Evolutionary conservation across 345 rosid species (phyloP).

Genomic region (Salix arbutifolia): DNA sequence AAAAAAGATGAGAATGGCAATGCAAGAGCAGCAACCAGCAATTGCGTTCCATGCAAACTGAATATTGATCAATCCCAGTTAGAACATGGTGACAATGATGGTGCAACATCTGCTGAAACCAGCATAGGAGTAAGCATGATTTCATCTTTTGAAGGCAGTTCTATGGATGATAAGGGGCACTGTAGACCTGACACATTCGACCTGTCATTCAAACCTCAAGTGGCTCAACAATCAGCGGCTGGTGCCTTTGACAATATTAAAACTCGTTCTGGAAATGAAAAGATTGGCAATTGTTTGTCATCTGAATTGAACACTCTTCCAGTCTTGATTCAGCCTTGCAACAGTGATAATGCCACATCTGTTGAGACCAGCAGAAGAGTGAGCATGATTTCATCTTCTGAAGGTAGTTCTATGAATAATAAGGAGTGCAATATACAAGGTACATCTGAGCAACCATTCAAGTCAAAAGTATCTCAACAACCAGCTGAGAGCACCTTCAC

Average conservation of each 20-base stretch:
- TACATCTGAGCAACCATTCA: slow-evolving; percentile 2
- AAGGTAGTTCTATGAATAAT: neutral
- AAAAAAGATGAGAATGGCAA: too few species aligned
- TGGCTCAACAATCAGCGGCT: neutral
- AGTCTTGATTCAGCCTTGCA: neutral
- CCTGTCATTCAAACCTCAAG: neutral
- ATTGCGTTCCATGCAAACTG: neutral
- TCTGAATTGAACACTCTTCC: neutral
- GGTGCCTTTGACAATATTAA: neutral
- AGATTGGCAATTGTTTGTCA: neutral
- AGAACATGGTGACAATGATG: neutral
- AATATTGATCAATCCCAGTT: neutral
- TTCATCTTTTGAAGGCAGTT: neutral
- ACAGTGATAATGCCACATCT: neutral
- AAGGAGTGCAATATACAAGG: neutral
- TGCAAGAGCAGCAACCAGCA: too few species aligned
- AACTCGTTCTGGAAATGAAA: neutral
- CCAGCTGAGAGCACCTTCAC: neutral
- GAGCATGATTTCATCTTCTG: neutral
- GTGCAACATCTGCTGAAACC: neutral
- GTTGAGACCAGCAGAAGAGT: neutral
- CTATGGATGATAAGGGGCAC: neutral
- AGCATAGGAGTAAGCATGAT: neutral
- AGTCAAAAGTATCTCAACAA: slow-evolving; percentile 3
- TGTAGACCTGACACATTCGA: neutral